Conservation (phyloP, 2,329 filamentous ascomycete species). For the Colletotrichum sidae region DNA sequence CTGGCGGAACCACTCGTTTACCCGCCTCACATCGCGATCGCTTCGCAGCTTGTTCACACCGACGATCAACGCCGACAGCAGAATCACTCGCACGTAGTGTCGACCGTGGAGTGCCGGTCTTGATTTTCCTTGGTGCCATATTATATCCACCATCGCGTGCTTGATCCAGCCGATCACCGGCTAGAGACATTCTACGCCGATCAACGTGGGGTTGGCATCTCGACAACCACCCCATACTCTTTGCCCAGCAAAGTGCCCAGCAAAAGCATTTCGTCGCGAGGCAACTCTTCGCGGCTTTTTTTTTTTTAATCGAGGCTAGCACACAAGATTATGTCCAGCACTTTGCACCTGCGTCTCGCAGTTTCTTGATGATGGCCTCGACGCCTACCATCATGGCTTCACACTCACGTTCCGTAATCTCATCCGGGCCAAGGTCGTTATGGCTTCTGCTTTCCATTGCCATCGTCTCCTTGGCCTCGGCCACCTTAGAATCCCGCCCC, state of each 20-base stretch:
- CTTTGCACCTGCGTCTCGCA: constrained; percentile 38
- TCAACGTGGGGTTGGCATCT: constrained; percentile 30
- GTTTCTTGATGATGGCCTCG: constrained; percentile 44
- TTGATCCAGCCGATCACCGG: constrained; percentile 32
- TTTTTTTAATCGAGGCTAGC: too few species aligned
- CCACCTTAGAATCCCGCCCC: constrained; percentile 11
- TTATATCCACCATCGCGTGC: constrained; percentile 31
- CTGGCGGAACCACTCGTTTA: constrained; percentile 30
- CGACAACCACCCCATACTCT: constrained; percentile 3
- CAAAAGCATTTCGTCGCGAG: not conserved
- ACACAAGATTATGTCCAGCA: constrained; percentile 41
- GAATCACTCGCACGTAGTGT: not conserved
- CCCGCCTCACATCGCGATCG: not conserved
- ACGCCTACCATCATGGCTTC: constrained; percentile 25
- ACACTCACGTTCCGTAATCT: constrained; percentile 20
- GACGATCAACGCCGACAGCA: not conserved
- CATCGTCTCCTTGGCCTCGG: constrained; percentile 38
- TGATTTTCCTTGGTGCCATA: constrained; percentile 33
- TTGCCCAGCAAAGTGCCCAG: not conserved
- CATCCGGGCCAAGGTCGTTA: constrained; percentile 41
- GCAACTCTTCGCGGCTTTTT: not conserved
- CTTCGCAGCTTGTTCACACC: not conserved
- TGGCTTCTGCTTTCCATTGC: constrained; percentile 45
- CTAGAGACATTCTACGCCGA: constrained; percentile 30
- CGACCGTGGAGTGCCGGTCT: constrained; percentile 24